Percentiles rank a stretch among this genome's conserved stretches.
Evolutionary conservation across 208 protist genomes (phyloP).

Genomic region (Acanthamoeba healyi): DNA sequence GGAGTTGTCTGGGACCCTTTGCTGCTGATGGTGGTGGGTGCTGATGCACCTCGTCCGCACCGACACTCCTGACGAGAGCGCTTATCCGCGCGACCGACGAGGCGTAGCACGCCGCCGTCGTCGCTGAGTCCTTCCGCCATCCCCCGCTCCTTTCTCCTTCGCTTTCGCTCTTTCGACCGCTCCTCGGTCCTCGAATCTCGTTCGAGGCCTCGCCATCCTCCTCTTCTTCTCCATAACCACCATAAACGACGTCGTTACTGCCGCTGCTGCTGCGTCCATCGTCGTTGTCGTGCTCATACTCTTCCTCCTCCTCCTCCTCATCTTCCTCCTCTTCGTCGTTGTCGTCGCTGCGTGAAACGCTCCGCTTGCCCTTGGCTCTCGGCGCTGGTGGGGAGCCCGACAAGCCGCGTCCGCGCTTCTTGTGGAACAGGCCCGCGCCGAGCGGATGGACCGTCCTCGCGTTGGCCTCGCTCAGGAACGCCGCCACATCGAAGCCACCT

Average conservation of each 20-base stretch:
- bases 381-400: not conserved
- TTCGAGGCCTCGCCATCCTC: not conserved
- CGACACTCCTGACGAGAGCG: no score
- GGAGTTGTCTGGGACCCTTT: no score
- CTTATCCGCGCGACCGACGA: no score
- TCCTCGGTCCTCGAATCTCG: not conserved
- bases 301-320: not conserved
- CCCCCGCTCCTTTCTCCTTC: no score
- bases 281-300: not conserved
- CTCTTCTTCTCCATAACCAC: no score
- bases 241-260: not conserved
- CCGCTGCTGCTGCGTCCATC: no score
- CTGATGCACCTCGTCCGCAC: no score
- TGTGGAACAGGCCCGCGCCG: constrained; percentile 35
- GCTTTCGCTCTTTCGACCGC: not conserved
- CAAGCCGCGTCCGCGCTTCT: not conserved
- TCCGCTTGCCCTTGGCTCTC: not conserved
- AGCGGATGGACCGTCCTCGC: constrained; percentile 34
- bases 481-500: not conserved
- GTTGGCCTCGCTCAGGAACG: constrained; percentile 41
- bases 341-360: not conserved
- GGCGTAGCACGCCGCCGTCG: no score
- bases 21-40: no score
- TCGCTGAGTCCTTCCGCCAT: not conserved
- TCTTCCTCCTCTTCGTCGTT: not conserved